These are phyloP conservation scores for Fraxinus baroniana DNA, from an alignment of 305 asterid genomes.

Conservation along the genomic window DNA sequence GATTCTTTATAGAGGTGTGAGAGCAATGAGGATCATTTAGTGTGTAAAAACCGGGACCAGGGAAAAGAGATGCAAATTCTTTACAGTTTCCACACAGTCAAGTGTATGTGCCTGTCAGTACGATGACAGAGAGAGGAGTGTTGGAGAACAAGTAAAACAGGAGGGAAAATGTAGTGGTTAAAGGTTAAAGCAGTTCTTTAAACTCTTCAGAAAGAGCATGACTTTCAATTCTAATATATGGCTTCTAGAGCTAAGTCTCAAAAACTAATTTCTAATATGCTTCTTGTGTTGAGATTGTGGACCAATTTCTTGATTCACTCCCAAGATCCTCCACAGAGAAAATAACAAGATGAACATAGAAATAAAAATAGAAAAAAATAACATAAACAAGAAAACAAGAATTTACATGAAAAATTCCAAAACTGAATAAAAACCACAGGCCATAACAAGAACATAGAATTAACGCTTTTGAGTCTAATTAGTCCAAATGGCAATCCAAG, in stretches of 20 bases:
- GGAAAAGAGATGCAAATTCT: slow-evolving; percentile 17
- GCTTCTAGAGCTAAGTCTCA: neutral
- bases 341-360: neutral
- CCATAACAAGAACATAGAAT: neutral
- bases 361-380: neutral
- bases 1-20: slow-evolving; percentile 2
- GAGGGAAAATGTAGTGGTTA: neutral
- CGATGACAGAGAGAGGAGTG: neutral
- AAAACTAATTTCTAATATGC: neutral
- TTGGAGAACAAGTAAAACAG: neutral
- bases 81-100: neutral
- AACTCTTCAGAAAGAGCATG: neutral
- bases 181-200: neutral
- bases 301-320: neutral
- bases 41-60: slow-evolving; percentile 32
- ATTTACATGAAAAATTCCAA: neutral
- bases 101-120: neutral
- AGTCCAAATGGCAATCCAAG: neutral
- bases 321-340: neutral
- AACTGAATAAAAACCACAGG: neutral
- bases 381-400: neutral
- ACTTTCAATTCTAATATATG: neutral
- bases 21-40: slow-evolving; percentile 32
- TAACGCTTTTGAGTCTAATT: neutral
- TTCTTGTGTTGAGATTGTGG: neutral